Evolutionary conservation across 306 rosid genomes (phyloP), one percentile per base, ranked within the genome.

Genomic region (Acacia confusa): DNA sequence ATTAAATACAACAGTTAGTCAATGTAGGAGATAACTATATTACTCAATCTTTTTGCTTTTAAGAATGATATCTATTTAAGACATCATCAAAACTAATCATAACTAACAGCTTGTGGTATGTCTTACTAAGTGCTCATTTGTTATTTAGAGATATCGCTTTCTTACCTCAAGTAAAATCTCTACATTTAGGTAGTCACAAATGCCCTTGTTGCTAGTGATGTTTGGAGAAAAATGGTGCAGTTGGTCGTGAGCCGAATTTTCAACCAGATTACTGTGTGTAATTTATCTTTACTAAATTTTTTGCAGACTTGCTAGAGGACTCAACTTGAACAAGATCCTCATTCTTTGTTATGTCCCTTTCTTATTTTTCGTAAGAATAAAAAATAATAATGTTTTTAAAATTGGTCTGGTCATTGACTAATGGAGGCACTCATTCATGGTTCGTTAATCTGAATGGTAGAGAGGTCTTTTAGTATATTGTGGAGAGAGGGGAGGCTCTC

Each of bases 171-270:
- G 52, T 72, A 24, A 61, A 72, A 32, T 76, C 48, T 83, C 25
- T 32, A 19, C 70, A 22, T 70, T 43, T 85, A 93, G 99, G 98
- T 95, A 69, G 80, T 93, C 85, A 93, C 98, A 78, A 95, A 95
- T 90, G 99, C 99, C 9, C 72, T 79, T 79, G 96, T 95, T 73
- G 79, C 86, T 80, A 85, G 94, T 68, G 91, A 86, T 63, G 86
- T 90, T 78, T 95, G 99, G 99, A 89, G 94, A 81, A 90, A 87
- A 84, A 93, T 95, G 94, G 95, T 91, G 76, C 97, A 85, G 88
- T 70, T 92, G 72, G 86, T 98, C 60, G 98, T 95, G 30, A 90
- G 89, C 79, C 91, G 96, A 80, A 95, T 98, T 85, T 95, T 95
- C 90, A 95, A 95, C 84, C 99, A 95, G 84, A 95, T 95, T 85